These are phyloP conservation scores for Berberis thunbergii DNA, from an alignment of 164 flowering plant genomes.

Conservation along the genomic window DNA sequence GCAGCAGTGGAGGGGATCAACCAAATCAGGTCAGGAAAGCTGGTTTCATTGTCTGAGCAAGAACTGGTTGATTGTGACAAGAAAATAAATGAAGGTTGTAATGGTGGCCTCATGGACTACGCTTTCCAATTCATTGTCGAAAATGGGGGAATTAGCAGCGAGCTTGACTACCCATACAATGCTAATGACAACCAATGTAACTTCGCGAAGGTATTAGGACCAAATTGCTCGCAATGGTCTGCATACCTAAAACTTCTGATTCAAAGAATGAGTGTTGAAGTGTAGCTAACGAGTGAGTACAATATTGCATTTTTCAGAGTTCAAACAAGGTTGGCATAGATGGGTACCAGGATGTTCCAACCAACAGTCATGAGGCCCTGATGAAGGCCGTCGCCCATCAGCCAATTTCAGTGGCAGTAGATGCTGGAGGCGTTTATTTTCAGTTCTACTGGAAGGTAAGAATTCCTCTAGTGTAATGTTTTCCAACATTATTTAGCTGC, in stretches of 20 bases:
- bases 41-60: conserved; percentile 31
- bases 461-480: background rate
- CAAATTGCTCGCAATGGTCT: background rate
- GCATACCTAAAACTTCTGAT: background rate
- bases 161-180: conserved; percentile 23
- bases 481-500: background rate
- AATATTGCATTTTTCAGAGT: background rate
- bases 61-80: conserved; percentile 31
- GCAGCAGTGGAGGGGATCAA: conserved; percentile 35
- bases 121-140: conserved; percentile 25
- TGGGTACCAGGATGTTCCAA: conserved; percentile 24
- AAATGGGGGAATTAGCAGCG: conserved; percentile 27
- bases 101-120: conserved; percentile 27
- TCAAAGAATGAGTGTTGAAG: too few relatives aligned
- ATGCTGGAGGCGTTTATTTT: conserved; percentile 24
- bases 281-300: too few relatives aligned
- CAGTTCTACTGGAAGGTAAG: conserved; percentile 25
- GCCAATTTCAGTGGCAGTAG: conserved; percentile 30
- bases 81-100: conserved; percentile 21
- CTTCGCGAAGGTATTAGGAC: conserved; percentile 10
- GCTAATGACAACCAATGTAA: conserved; percentile 20
- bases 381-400: conserved; percentile 23
- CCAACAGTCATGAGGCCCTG: conserved; percentile 18
- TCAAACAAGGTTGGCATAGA: conserved; percentile 14
- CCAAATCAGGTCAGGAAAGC: conserved; percentile 21